Conservation (phyloP, 306 rosid genomes). For the Ormosia emarginata region DNA sequence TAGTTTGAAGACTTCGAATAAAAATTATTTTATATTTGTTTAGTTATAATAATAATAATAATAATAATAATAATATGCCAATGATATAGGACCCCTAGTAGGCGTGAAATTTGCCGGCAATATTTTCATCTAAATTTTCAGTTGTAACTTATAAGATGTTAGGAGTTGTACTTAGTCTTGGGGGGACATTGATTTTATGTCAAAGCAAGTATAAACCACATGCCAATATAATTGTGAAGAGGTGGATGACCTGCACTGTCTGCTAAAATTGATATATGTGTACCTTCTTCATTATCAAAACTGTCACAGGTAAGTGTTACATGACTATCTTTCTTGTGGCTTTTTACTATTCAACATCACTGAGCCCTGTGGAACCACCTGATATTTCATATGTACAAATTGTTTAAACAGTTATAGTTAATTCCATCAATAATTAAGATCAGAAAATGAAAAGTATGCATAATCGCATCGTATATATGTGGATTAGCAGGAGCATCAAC, state of each 20-base stretch:
- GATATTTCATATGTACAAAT: neutral
- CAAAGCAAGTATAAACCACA: constrained; percentile 8
- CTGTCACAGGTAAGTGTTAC: constrained; percentile 51
- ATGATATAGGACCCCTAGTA: too few relatives aligned
- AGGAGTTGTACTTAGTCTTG: neutral
- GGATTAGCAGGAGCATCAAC: neutral
- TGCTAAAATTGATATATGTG: neutral
- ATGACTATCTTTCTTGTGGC: constrained; percentile 34
- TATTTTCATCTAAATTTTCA: too few relatives aligned
- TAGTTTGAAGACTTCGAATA: neutral
- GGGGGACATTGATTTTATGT: neutral
- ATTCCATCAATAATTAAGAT: neutral
- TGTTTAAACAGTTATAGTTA: neutral
- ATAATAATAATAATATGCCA: too few relatives aligned
- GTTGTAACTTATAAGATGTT: neutral
- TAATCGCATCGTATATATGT: neutral
- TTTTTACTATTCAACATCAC: constrained; percentile 56
- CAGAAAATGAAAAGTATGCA: neutral
- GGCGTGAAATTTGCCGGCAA: too few relatives aligned
- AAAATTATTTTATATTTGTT: too few relatives aligned
- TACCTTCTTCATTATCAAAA: constrained; percentile 64
- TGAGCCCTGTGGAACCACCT: constrained; percentile 62
- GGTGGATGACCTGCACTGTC: constrained; percentile 15
- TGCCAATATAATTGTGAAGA: constrained; percentile 1
- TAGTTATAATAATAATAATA: too few relatives aligned